A percentile compares a stretch with the other conserved stretches of the same genome.
Conservation (phyloP, 306 rosid species). For the Casuarina equisetifolia region DNA sequence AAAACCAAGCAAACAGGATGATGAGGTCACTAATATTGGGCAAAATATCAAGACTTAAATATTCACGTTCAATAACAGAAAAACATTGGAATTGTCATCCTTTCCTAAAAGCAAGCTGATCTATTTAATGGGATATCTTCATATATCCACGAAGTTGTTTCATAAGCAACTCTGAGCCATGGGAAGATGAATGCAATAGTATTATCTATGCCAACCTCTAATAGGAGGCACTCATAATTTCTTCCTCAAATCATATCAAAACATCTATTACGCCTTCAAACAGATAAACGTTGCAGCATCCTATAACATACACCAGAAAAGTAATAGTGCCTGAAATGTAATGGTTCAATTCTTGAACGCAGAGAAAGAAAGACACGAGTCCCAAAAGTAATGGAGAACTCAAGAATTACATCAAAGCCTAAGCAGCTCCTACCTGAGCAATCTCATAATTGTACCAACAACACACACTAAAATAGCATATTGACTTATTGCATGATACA, state of each 20-base stretch:
- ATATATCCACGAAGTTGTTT: neutral
- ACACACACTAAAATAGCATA: neutral
- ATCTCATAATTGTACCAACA: neutral
- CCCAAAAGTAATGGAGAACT: neutral
- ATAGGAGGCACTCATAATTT: neutral
- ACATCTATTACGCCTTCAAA: neutral
- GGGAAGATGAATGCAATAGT: neutral
- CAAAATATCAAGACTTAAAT: neutral
- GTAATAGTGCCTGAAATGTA: no score
- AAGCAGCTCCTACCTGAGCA: neutral
- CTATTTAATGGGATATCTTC: neutral
- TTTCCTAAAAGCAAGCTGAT: neutral
- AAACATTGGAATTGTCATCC: neutral
- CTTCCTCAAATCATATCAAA: neutral
- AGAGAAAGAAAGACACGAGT: no score
- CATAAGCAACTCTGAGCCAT: neutral
- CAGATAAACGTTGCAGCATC: neutral
- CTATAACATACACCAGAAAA: no score
- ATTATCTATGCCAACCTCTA: neutral
- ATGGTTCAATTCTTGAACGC: no score
- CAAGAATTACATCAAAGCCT: neutral
- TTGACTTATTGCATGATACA: neutral
- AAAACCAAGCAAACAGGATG: neutral
- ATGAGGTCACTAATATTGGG: slow-evolving; percentile 1
- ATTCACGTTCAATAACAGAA: neutral